Evolutionary conservation across 31 red algal species (phyloP).

Genomic region (Asparagopsis taxiformis): DNA sequence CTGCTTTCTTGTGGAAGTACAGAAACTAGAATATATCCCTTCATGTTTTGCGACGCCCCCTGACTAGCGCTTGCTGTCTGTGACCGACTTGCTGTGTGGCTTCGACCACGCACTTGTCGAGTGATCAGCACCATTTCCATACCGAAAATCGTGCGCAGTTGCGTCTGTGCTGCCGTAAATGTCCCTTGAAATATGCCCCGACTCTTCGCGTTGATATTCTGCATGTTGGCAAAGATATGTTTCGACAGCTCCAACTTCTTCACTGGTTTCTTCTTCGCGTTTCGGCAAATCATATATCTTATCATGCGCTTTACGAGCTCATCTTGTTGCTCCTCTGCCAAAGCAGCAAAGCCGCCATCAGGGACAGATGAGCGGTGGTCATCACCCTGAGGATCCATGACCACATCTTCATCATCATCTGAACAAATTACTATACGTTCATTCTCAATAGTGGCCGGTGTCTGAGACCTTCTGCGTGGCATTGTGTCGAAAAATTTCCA

Average conservation of each 20-base stretch:
- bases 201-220: neutral
- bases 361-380: neutral
- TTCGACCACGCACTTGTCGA: neutral
- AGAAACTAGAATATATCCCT: conserved; percentile 43
- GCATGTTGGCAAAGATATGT: conserved; percentile 9
- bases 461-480: no score
- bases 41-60: neutral
- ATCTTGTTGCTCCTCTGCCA: conserved; percentile 46
- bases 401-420: neutral
- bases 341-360: conserved; percentile 16
- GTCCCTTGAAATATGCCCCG: conserved; percentile 22
- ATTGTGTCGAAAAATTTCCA: no score
- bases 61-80: neutral
- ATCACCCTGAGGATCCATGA: neutral
- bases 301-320: conserved; percentile 29
- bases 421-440: neutral
- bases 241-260: conserved; percentile 14
- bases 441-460: no score
- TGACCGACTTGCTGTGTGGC: neutral
- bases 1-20: neutral
- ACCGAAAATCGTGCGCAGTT: conserved; percentile 20
- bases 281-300: conserved; percentile 30
- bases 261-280: conserved; percentile 35
- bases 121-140: conserved; percentile 38
- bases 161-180: conserved; percentile 12